Evolutionary conservation across 169 alveolate genomes (phyloP), one percentile per base, ranked within the genome.

Genomic region (Babesia divergens): DNA sequence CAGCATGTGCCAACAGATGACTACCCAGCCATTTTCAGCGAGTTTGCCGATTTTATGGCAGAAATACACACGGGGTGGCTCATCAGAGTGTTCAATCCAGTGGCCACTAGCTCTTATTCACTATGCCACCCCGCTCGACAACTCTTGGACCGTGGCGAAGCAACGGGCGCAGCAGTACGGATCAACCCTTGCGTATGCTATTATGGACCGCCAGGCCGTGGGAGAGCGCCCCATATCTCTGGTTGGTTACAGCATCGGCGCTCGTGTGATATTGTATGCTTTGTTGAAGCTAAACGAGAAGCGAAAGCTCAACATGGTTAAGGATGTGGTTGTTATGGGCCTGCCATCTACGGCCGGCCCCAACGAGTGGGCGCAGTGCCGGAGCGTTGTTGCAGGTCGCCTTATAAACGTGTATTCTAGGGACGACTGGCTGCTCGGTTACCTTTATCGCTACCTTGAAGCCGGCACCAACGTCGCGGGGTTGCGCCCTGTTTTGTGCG

Each of bases 181-280:
- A 22, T 53, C 83, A 28, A 71, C 92, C 3, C 87, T 94, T 47
- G 98, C 98, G 3, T 93, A 90, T 32, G 96, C 95, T 11, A 81
- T 94, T 18, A 74, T 92, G 46, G 93, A 91, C 65, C 84, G 52
- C 50, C 84, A 68, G 18, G 83, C 91, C 13, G 92, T 90, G 37
- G 98, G 98, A 2, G 90, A 93, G 64, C 75, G 98, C 24, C 98
- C 96, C 0, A 94, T 93, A 52, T 90, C 92, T 38, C 91, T 94
- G 29, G 89, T 94, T 20, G 98, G 98, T 31, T 92, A 91, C 84
- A 82, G 94, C 74, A 90, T 93, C 89, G 98, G 98, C 22, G 96
- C 97, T 16, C 84, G 96, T 7, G 96, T 91, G 35, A 89, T 94
- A 28, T 86, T 87, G 71, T 82, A 92, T 62, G 84, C 95, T 31